Percentiles rank a stretch among this genome's conserved stretches.
Evolutionary conservation across 2,329 filamentous ascomycete genomes (phyloP).

Genomic region (Diaporthe citri): DNA sequence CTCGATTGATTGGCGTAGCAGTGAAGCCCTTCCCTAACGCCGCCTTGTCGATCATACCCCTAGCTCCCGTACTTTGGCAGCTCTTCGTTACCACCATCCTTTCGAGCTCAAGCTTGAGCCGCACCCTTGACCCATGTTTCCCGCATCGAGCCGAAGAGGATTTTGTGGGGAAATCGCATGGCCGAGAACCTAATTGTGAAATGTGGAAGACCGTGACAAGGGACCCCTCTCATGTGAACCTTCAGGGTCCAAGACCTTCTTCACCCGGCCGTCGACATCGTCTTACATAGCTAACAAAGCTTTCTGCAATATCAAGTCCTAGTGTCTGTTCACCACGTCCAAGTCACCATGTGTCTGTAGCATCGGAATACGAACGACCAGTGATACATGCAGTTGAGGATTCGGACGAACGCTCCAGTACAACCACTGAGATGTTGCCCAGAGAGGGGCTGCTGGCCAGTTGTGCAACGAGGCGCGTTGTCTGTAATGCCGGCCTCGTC

Average conservation of each 20-base stretch:
- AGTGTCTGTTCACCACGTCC: background rate
- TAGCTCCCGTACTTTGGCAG: conserved; percentile 22
- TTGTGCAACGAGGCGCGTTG: background rate
- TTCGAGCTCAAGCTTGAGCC: conserved; percentile 8
- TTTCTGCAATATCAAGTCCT: background rate
- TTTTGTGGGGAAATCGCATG: conserved; percentile 26
- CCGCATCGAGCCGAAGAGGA: conserved; percentile 16
- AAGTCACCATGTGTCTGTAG: background rate
- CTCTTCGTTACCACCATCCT: conserved; percentile 14
- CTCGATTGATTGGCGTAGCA: conserved; percentile 21
- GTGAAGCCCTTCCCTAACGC: background rate
- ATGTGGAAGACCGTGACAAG: background rate
- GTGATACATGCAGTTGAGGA: background rate
- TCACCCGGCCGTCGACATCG: background rate
- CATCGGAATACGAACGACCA: background rate
- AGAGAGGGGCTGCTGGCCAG: conserved; percentile 3
- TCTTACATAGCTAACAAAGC: background rate
- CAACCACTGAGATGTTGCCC: background rate
- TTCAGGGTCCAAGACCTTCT: conserved; percentile 11
- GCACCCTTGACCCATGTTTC: conserved; percentile 25
- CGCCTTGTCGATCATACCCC: conserved; percentile 12
- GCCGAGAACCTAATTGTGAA: conserved; percentile 21
- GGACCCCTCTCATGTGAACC: background rate
- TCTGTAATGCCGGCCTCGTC: background rate
- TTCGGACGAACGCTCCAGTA: background rate